These are phyloP conservation scores for Strobilomyces dryophilus DNA, from an alignment of 768 basidiomycete genomes.

Conservation along the genomic window DNA sequence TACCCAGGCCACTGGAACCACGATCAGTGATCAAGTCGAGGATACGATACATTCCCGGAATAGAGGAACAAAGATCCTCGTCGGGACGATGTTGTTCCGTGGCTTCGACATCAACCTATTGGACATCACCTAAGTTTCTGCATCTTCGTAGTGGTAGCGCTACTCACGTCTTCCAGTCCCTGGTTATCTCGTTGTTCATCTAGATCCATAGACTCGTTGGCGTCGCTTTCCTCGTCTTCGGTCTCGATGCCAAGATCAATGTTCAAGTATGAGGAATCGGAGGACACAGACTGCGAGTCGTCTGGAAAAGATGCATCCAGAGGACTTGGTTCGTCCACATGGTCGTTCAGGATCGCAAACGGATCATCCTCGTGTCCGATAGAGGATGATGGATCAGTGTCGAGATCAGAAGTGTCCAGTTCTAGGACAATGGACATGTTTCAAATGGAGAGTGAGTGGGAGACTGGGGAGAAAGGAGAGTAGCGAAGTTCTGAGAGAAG, in stretches of 20 bases:
- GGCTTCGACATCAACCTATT: slow-evolving; percentile 17
- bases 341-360: slow-evolving; percentile 7
- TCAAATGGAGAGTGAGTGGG: not conserved
- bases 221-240: slow-evolving; percentile 13
- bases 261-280: slow-evolving; percentile 19
- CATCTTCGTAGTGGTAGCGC: not conserved
- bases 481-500: not conserved
- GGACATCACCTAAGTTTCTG: not conserved
- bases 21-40: slow-evolving; percentile 51
- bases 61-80: slow-evolving; percentile 25
- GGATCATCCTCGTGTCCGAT: slow-evolving; percentile 5
- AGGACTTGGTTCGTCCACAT: not conserved
- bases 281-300: slow-evolving; percentile 16
- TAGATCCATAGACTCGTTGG: slow-evolving; percentile 13
- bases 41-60: slow-evolving; percentile 48
- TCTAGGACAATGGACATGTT: slow-evolving; percentile 19
- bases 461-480: not conserved
- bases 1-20: slow-evolving; percentile 51
- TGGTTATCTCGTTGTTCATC: slow-evolving; percentile 6
- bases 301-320: slow-evolving; percentile 2
- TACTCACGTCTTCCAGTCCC: slow-evolving; percentile 16
- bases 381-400: slow-evolving; percentile 7
- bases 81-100: slow-evolving; percentile 8
- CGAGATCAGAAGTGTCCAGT: slow-evolving; percentile 4
- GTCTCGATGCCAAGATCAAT: slow-evolving; percentile 11